phyloP scores from a whole-genome alignment of 257 asterid species.

The Oldenlandia corymbosa region DNA sequence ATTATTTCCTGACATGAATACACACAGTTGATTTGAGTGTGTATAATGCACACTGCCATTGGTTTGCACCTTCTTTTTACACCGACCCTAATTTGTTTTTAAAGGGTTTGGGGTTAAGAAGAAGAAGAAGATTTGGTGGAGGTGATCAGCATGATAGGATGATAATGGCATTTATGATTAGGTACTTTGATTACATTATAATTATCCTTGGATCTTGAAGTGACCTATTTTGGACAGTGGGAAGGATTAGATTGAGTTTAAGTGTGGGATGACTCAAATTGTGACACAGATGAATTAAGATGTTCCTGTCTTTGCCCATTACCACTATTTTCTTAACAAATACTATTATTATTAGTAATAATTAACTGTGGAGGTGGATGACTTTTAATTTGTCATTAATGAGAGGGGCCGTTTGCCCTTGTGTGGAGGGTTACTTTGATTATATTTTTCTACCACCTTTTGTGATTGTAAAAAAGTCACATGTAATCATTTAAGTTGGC shows the following conservation, averaged over 20 bases:
- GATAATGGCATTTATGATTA: neutral
- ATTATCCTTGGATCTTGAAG: neutral
- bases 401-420: conserved; percentile 3
- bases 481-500: conserved; percentile 29
- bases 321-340: too few relatives aligned
- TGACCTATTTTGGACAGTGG: neutral
- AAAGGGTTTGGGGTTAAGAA: too few relatives aligned
- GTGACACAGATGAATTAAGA: too few relatives aligned
- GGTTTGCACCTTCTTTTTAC: neutral
- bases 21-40: too few relatives aligned
- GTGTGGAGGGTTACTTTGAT: conserved; percentile 24
- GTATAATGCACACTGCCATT: neutral
- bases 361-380: too few relatives aligned
- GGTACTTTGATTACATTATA: neutral
- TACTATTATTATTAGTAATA: too few relatives aligned
- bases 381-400: too few relatives aligned
- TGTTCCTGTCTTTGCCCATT: too few relatives aligned
- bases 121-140: too few relatives aligned
- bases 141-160: too few relatives aligned
- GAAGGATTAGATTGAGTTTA: too few relatives aligned
- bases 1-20: neutral
- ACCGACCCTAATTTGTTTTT: neutral
- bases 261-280: too few relatives aligned
- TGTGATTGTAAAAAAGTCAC: conserved; percentile 15
- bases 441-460: neutral